Base-by-base conservation (phyloP, 202 grass and related monocot genomes). In the Elaeis oleifera region DNA sequence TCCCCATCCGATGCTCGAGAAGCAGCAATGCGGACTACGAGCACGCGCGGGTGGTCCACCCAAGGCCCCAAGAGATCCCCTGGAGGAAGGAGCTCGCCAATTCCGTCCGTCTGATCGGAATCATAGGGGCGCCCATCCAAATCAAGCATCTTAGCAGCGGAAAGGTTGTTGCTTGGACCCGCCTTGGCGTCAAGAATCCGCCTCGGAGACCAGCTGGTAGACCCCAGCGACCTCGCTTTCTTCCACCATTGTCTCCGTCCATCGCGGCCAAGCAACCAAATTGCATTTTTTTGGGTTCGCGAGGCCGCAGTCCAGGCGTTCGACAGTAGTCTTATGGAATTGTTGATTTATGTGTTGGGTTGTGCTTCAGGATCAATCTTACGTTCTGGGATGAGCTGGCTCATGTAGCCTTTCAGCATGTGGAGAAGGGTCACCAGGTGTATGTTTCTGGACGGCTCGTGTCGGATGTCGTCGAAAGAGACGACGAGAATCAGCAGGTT, bases 341-440 rank as follows among this genome's bases (percentile, higher is more conserved):
- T 19, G 13, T 52, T 16, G 48, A 4, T 64, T 79, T 23, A 27
- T 58, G 2, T 8, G 53, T 51, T 5, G 5, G 9, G 23, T 56
- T 22, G 1, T 77, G 13, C 31, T 78, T 49, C 58, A 99, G 94
- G 94, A 83, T 99, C 49, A 99, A 79, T 71, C 63, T 99, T 50
- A 70, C 75, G n/a, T 87, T 99, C 71, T 99, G 94, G 94, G 85
- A 99, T 21, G 88, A 94, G 18, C 28, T 99, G 58, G 88, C 94
- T 29, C 4, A 84, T 78, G 36, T 82, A 64, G 88, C 88, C 15
- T 89, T 71, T 53, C 85, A 94, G 80, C 94, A 94, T 66, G 60
- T 99, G 51, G 77, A 89, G 70, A 69, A 80, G 49, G 94, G 94
- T 51, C 65, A 73, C 21, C 75, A 78, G 14, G 84, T 99, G 59